Percentiles rank a stretch among this genome's conserved stretches.
Conservation (phyloP, 208 protist genomes). For the Leptomonas pyrrhocoris region DNA sequence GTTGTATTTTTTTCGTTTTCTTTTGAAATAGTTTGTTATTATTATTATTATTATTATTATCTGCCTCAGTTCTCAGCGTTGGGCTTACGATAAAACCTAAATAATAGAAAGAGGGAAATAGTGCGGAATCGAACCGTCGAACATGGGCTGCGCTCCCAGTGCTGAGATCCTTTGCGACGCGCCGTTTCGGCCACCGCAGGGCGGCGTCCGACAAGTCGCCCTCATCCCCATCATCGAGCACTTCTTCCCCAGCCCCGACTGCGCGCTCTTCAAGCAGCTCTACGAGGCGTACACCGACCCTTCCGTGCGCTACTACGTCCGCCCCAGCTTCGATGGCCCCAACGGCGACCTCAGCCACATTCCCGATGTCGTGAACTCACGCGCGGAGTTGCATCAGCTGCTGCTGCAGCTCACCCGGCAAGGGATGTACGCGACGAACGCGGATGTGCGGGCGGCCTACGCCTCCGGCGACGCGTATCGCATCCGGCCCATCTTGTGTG, state of each 20-base stretch:
- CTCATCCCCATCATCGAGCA: slow-evolving; percentile 57
- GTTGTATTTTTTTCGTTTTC: no score
- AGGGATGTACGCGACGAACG: slow-evolving; percentile 41
- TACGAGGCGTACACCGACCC: slow-evolving; percentile 62
- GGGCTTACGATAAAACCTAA: no score
- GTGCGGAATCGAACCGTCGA: no score
- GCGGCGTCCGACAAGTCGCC: slow-evolving; percentile 39
- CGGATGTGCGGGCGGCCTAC: slow-evolving; percentile 35
- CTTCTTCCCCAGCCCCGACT: slow-evolving; percentile 64
- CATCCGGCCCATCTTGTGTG: slow-evolving; percentile 58
- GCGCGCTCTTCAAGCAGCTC: slow-evolving; percentile 56
- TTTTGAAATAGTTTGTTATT: no score
- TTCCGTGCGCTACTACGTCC: slow-evolving; percentile 75
- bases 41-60: no score
- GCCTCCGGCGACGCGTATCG: slow-evolving; percentile 20
- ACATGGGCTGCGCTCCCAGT: slow-evolving; percentile 82
- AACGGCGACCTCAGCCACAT: slow-evolving; percentile 48
- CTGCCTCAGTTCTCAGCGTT: no score
- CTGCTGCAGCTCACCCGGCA: slow-evolving; percentile 20
- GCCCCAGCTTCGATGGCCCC: slow-evolving; percentile 25
- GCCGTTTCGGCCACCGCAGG: slow-evolving; percentile 44
- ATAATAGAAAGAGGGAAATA: no score
- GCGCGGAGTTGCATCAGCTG: slow-evolving; percentile 39
- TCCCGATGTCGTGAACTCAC: slow-evolving; percentile 33
- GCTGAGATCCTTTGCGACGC: slow-evolving; percentile 46